Evolutionary conservation across 805 yeast species (phyloP).

Genomic region (Nakazawaea laoshanensis): DNA sequence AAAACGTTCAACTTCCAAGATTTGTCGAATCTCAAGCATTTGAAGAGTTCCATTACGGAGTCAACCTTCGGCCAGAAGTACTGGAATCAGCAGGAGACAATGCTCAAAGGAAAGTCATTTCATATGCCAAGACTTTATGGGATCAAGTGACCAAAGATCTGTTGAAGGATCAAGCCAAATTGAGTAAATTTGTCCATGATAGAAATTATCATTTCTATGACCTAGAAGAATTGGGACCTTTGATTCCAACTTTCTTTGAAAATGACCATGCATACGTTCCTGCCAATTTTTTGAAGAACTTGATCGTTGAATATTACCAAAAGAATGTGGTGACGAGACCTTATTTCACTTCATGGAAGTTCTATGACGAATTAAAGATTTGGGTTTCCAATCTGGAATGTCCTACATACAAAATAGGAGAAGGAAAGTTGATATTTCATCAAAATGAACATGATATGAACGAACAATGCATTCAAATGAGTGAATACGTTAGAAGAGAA

Average conservation of each 20-base stretch:
- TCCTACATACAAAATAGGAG: conserved; percentile 3
- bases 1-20: too few relatives aligned
- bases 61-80: conserved; percentile 6
- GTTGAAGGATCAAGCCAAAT: conserved; percentile 1
- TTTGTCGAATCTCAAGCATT: too few relatives aligned
- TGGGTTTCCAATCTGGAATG: conserved; percentile 6
- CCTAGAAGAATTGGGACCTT: conserved; percentile 34
- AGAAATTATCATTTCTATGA: conserved; percentile 10
- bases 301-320: conserved; percentile 6
- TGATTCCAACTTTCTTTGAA: conserved; percentile 35
- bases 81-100: conserved; percentile 1
- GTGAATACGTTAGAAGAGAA: background rate
- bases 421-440: conserved; percentile 1
- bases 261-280: conserved; percentile 7
- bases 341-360: background rate
- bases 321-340: conserved; percentile 1
- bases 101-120: background rate
- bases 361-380: conserved; percentile 1
- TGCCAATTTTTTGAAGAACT: conserved; percentile 7
- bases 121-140: conserved; percentile 3
- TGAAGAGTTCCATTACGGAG: conserved; percentile 7
- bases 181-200: conserved; percentile 8
- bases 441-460: conserved; percentile 4
- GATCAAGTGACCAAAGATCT: background rate
- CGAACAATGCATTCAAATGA: conserved; percentile 2